These are phyloP conservation scores for Alternaria metachromatica DNA, from an alignment of 2,329 filamentous ascomycete genomes.

Conservation along the genomic window DNA sequence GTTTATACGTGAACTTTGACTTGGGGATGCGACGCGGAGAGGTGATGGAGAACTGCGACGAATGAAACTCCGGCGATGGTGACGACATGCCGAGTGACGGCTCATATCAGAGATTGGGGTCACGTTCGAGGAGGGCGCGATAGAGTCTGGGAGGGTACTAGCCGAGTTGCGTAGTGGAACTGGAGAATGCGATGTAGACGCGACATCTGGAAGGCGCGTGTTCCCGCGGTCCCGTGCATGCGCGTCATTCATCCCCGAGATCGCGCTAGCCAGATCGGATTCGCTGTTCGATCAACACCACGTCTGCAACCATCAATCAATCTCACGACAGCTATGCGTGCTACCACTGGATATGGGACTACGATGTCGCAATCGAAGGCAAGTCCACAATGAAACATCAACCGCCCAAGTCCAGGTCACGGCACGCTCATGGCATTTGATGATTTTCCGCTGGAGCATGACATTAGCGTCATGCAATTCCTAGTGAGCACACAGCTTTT, in stretches of 20 bases:
- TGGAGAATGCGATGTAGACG: slow-evolving; percentile 6
- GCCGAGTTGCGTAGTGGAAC: not conserved
- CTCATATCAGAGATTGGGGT: not conserved
- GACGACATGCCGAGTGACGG: slow-evolving; percentile 52
- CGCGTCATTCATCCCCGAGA: slow-evolving; percentile 40
- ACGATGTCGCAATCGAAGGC: not conserved
- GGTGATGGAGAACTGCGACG: slow-evolving; percentile 53
- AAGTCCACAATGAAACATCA: not conserved
- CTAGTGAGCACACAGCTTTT: not conserved
- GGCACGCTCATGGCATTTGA: not conserved
- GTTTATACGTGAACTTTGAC: slow-evolving; percentile 84
- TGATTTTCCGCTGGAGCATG: not conserved
- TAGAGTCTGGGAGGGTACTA: not conserved
- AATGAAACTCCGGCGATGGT: slow-evolving; percentile 55
- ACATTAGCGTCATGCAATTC: not conserved
- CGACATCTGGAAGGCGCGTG: slow-evolving; percentile 28
- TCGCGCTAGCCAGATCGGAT: slow-evolving; percentile 22
- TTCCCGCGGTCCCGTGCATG: slow-evolving; percentile 43
- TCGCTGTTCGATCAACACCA: not conserved
- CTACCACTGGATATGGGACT: not conserved
- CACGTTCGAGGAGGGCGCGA: not conserved
- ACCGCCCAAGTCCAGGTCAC: not conserved
- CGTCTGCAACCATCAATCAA: not conserved
- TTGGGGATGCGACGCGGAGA: slow-evolving; percentile 48
- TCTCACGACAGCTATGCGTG: not conserved